phyloP scores from a whole-genome alignment of 805 yeast species.

The Saccharomycopsis amapae region DNA sequence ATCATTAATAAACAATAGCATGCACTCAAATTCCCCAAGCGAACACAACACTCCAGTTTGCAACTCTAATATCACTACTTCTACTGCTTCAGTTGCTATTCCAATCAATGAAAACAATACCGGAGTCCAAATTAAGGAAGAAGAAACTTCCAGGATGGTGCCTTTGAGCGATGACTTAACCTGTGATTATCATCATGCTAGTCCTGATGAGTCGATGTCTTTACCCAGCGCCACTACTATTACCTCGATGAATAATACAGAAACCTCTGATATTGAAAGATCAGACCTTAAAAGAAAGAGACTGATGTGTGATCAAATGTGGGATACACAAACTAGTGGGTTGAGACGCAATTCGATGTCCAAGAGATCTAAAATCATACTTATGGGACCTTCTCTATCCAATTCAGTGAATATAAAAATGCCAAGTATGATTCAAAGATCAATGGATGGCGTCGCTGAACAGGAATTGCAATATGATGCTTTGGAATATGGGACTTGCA shows the following conservation, averaged over 20 bases:
- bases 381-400: background rate
- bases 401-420: no score
- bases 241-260: no score
- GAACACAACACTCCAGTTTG: background rate
- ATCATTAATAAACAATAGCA: background rate
- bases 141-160: background rate
- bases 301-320: no score
- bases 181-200: background rate
- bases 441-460: no score
- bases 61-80: background rate
- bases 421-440: no score
- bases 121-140: background rate
- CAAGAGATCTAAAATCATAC: conserved; percentile 2
- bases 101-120: background rate
- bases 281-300: no score
- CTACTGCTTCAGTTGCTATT: background rate
- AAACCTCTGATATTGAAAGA: no score
- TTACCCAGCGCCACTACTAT: no score
- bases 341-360: background rate
- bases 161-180: conserved; percentile 4
- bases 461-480: no score
- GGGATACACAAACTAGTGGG: no score
- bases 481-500: no score
- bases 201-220: no score
- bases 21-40: background rate